A percentile compares a stretch with the other conserved stretches of the same genome.
Evolutionary conservation across 2,329 filamentous ascomycete genomes (phyloP).

Genomic region (Nothopassalora personata): DNA sequence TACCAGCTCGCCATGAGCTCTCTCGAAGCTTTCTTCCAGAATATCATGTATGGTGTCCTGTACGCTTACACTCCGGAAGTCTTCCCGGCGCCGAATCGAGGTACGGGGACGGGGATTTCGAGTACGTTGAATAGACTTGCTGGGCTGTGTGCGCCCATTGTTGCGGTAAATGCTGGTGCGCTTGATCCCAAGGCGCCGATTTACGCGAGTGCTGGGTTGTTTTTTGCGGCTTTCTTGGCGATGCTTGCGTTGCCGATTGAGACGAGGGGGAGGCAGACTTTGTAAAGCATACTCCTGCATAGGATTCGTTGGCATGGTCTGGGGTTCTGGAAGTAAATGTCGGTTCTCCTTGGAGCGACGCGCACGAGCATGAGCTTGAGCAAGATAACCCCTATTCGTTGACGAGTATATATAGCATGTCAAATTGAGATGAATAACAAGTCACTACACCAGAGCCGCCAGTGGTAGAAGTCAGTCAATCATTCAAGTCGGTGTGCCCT

Average conservation of each 20-base stretch:
- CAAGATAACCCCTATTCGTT: not conserved
- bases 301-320: too few species aligned
- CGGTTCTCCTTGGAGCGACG: too few species aligned
- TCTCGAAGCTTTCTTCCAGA: conserved; percentile 65
- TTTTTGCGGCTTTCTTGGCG: conserved; percentile 40
- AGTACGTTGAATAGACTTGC: conserved; percentile 65
- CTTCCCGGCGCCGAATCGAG: conserved; percentile 66
- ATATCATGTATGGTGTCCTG: conserved; percentile 69
- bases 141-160: conserved; percentile 62
- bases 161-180: conserved; percentile 48
- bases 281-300: conserved; percentile 25
- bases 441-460: too few species aligned
- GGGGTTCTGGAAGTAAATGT: too few species aligned
- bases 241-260: conserved; percentile 42
- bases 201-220: conserved; percentile 40
- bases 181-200: conserved; percentile 39
- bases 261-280: conserved; percentile 39
- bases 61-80: conserved; percentile 75
- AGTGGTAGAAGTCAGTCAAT: too few species aligned
- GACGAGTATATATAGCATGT: not conserved
- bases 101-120: conserved; percentile 66
- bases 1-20: conserved; percentile 49
- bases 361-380: not conserved
- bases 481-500: too few species aligned
- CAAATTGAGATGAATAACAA: not conserved